Evolutionary conservation across 2,329 filamentous ascomycete species (phyloP).

Genomic region (Colletotrichum sublineola): DNA sequence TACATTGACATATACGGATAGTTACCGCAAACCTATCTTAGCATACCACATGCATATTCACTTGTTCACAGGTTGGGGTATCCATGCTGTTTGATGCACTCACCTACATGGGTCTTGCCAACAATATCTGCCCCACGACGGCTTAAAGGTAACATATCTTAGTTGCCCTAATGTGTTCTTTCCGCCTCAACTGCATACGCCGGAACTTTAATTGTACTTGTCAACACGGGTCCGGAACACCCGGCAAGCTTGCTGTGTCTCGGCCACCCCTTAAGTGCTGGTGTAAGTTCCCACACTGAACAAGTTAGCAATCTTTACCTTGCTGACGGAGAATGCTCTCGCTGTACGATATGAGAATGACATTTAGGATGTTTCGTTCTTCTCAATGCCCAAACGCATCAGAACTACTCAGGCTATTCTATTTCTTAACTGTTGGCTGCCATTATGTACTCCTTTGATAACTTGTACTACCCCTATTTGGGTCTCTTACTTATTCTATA

Average conservation of each 20-base stretch:
- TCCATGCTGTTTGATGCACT: not conserved
- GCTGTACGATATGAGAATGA: not conserved
- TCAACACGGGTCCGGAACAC: not conserved
- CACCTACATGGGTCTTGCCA: too few relatives aligned
- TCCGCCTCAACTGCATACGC: not conserved
- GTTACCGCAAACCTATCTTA: not conserved
- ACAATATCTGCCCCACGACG: not conserved
- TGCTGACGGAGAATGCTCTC: not conserved
- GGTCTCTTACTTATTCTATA: slow-evolving; percentile 9
- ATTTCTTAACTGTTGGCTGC: not conserved
- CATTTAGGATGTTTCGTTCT: not conserved
- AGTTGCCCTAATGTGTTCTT: not conserved
- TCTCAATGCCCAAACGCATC: not conserved
- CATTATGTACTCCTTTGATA: slow-evolving; percentile 5
- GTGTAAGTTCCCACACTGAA: not conserved
- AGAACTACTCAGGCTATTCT: not conserved
- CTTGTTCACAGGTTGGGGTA: not conserved
- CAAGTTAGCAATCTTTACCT: not conserved
- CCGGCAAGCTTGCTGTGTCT: not conserved
- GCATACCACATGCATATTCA: not conserved
- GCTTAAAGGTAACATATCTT: not conserved
- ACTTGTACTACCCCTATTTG: not conserved
- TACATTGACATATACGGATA: not conserved
- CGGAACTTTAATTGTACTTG: not conserved
- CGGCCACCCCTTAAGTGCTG: too few relatives aligned